Evolutionary conservation across 306 rosid genomes (phyloP), one percentile per base, ranked within the genome.

Genomic region (Carpinus viminea): DNA sequence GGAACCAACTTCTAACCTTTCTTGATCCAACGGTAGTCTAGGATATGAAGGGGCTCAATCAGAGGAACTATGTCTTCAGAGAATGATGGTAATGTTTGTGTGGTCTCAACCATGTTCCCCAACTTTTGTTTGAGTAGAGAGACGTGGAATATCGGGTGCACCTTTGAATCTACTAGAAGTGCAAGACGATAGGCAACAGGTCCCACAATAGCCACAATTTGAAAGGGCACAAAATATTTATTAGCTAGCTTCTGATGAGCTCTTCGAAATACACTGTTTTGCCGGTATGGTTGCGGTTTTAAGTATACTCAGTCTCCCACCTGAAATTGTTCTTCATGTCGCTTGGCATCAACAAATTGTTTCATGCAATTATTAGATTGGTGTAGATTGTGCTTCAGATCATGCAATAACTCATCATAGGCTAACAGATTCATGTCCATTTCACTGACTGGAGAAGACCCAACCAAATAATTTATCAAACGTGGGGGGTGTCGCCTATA

Each of bases 241-340:
- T 24, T 45, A 1, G 79, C 79, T 7, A 75, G 50, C 31, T 75
- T 75, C 2, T 75, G 26, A 15, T 57, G 18, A 3, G 69, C 53
- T 15, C 69, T 28, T 9, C 34, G 18, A 20, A 45, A 43, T 1
- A 59, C 8, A 1, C 69, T 17, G 1, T 2, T 3, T 12, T 74
- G 78, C 70, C 28, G 21, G 12, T 74, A 74, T 4, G 70, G 78
- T 1, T 45, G 68, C 0, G 41, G 9, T 13, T 74, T 75, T 0
- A 60, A 18, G 26, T n/a, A 46, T 1, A 75, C 41, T 18, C 43
- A 13, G 24, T 59, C 70, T 8, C 78, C 47, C 12, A n/a, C 53
- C 3, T 55, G 1, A n/a, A 74, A 54, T 0, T 2, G 10, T 0
- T 55, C 31, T 3, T 74, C 51, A 8, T 2, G 10, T 7, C 2